Percentiles rank a stretch among this genome's conserved stretches.
These are phyloP conservation scores for Saksenaea vasiformis DNA, from an alignment of 371 early-diverging fungal species.

Conservation along the genomic window DNA sequence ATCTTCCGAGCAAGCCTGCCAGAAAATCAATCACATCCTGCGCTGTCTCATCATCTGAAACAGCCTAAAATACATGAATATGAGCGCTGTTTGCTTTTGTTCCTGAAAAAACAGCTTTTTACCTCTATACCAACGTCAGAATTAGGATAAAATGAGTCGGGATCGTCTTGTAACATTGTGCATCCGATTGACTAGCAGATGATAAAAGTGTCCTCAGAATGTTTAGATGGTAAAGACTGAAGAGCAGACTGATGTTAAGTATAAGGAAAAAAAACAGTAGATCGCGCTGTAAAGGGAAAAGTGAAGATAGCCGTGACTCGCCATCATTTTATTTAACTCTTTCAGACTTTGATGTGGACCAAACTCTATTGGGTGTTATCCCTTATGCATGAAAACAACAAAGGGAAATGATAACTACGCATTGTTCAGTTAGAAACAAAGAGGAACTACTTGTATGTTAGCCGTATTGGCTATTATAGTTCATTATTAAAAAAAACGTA, in stretches of 20 bases:
- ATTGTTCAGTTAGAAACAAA: too few relatives aligned
- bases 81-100: background rate
- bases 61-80: background rate
- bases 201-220: background rate
- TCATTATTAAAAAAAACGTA: too few relatives aligned
- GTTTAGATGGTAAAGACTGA: background rate
- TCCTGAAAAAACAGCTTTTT: background rate
- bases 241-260: background rate
- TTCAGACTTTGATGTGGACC: too few relatives aligned
- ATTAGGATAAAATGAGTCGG: background rate
- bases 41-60: constrained; percentile 7
- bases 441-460: too few relatives aligned
- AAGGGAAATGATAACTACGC: too few relatives aligned
- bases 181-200: background rate
- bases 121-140: background rate
- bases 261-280: too few relatives aligned
- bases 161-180: background rate
- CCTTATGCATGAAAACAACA: too few relatives aligned
- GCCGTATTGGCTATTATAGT: too few relatives aligned
- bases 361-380: too few relatives aligned
- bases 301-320: background rate
- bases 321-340: background rate
- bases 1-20: constrained; percentile 1
- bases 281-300: too few relatives aligned
- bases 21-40: constrained; percentile 13